Evolutionary conservation across 176 grass and related monocot genomes (phyloP).

Genomic region (Juncus inflexus): DNA sequence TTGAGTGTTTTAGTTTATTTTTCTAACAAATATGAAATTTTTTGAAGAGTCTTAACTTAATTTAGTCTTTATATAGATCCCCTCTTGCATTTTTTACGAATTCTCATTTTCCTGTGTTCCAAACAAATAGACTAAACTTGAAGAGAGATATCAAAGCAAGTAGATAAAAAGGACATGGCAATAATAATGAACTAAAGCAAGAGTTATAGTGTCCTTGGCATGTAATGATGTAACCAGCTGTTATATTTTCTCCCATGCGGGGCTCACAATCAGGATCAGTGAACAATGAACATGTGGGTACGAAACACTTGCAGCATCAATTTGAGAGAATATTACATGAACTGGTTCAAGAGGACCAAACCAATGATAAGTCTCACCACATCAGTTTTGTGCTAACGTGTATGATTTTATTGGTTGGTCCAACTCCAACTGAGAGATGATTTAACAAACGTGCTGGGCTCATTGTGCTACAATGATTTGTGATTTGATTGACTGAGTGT

Average conservation of each 20-base stretch:
- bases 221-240: slow-evolving; percentile 26
- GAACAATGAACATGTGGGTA: not conserved
- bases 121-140: not conserved
- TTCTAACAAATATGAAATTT: not conserved
- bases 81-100: not conserved
- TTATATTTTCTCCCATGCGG: slow-evolving; percentile 5
- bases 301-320: not conserved
- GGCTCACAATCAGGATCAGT: not conserved
- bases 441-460: not conserved
- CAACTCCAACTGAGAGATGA: no score
- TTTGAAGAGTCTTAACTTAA: not conserved
- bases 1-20: no score
- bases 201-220: slow-evolving; percentile 2
- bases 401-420: not conserved
- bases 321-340: not conserved
- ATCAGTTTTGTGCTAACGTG: not conserved
- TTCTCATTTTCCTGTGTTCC: no score
- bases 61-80: not conserved
- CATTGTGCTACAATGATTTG: slow-evolving; percentile 17
- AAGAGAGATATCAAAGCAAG: slow-evolving; percentile 6
- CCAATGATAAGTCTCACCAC: not conserved
- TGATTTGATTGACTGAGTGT: slow-evolving; percentile 21
- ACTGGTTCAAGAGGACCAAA: not conserved
- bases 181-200: slow-evolving; percentile 28
- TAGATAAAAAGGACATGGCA: not conserved